Base-by-base conservation (phyloP, 2,329 filamentous ascomycete genomes). In the Fusarium hostae region DNA sequence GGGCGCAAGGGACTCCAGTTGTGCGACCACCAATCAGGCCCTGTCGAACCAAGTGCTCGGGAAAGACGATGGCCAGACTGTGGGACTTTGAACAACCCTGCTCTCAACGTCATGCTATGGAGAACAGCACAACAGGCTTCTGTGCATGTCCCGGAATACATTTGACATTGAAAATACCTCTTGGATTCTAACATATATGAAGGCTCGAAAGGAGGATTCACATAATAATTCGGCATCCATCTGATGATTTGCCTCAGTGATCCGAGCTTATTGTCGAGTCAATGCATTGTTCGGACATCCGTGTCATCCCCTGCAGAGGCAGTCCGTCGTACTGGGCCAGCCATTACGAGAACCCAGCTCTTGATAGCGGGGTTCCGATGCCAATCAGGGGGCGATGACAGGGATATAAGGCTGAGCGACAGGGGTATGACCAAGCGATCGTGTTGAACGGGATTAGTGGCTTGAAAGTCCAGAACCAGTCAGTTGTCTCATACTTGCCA, bases 21-120 rank as follows among this genome's bases (percentile, higher is more conserved):
- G 52, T 32, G 65, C 72, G 75, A 63, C 73, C 76, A 64, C 75
- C 76, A 76, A 78, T 78, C 73, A 76, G 74, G 50, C 76, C 76
- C 41, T 28, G 48, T 54, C 52, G 66, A 74, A 75, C 76, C 76
- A 55, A 66, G 47, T 68, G 59, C 60, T 72, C 61, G 74, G 75
- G 68, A 72, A 68, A 61, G 60, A 66, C 59, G 48, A 54, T 70
- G 66, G 68, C 64, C 52, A 66, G 59, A 65, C 68, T 63, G 71
- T 74, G 65, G 65, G 66, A 65, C 59, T 54, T 69, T 63, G 63
- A 40, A 59, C 47, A 61, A 61, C 60, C 70, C 60, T 63, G 66
- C 56, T 51, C 52, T 50, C 65, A 68, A 70, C 67, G 63, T 74
- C 69, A 70, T 73, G 58, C 43, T 40, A 61, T 44, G 28, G 52